These are phyloP conservation scores for Tuber microsphaerosporum DNA, from an alignment of 495 filamentous ascomycete species.

Conservation along the genomic window DNA sequence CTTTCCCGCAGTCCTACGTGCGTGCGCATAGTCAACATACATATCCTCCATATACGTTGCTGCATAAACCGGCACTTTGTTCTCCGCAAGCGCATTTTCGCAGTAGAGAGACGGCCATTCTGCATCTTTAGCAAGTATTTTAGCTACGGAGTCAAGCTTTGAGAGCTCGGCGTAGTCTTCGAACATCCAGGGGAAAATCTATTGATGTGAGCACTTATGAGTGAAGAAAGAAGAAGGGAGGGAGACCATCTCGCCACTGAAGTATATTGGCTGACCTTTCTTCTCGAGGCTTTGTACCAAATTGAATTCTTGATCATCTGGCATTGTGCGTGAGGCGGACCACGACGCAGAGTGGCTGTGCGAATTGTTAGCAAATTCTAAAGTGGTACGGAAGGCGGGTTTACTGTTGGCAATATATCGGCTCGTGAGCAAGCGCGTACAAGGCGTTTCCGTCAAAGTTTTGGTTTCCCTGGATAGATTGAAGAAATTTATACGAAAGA, in stretches of 20 bases:
- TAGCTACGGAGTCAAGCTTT: conserved; percentile 57
- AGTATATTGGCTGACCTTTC: conserved; percentile 54
- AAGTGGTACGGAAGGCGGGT: background rate
- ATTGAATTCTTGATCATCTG: conserved; percentile 15
- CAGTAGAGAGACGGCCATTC: conserved; percentile 77
- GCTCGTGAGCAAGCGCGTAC: conserved; percentile 80
- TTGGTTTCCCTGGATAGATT: conserved; percentile 56
- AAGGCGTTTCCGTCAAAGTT: conserved; percentile 68
- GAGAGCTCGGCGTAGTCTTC: conserved; percentile 64
- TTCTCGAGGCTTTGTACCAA: background rate
- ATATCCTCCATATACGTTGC: conserved; percentile 85
- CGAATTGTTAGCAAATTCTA: background rate
- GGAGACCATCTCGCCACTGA: conserved; percentile 78
- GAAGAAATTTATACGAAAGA: conserved; percentile 63
- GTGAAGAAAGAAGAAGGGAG: background rate
- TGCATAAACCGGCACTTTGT: conserved; percentile 82
- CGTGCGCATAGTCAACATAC: conserved; percentile 77
- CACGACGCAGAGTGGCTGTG: conserved; percentile 53
- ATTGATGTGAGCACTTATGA: background rate
- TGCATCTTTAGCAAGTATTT: conserved; percentile 58
- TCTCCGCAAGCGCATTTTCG: conserved; percentile 60
- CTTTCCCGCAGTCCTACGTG: conserved; percentile 63
- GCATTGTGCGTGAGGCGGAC: conserved; percentile 54
- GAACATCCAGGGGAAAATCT: conserved; percentile 72
- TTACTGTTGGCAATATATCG: conserved; percentile 61